A percentile compares a stretch with the other conserved stretches of the same genome.
Evolutionary conservation across 2,329 filamentous ascomycete genomes (phyloP).

Genomic region (Dothideomycetes sp.): DNA sequence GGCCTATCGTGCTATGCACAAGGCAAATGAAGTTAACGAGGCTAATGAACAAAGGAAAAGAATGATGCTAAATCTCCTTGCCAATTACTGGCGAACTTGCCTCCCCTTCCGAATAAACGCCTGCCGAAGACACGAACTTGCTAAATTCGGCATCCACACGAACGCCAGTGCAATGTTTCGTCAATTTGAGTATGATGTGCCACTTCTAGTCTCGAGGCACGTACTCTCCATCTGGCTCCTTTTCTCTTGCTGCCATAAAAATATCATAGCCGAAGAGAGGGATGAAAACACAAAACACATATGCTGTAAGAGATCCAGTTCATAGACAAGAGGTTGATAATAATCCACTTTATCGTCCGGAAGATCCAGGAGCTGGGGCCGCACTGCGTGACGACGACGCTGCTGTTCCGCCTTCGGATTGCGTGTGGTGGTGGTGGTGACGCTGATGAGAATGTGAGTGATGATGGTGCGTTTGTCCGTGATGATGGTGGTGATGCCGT

Average conservation of each 20-base stretch:
- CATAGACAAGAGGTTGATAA: constrained; percentile 10
- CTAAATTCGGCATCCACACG: no score
- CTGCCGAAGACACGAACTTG: no score
- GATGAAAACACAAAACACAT: constrained; percentile 2
- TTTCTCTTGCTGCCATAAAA: constrained; percentile 5
- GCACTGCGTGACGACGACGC: background rate
- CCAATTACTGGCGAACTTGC: background rate
- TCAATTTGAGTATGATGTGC: no score
- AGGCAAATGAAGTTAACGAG: no score
- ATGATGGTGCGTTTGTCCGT: constrained; percentile 7
- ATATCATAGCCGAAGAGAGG: constrained; percentile 10
- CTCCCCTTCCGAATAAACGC: no score
- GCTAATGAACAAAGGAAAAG: background rate
- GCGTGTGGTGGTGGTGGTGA: constrained; percentile 1
- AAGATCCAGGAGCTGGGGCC: constrained; percentile 1
- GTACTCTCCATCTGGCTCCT: constrained; percentile 4
- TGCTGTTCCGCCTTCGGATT: constrained; percentile 4
- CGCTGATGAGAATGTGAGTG: constrained; percentile 11
- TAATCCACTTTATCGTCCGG: no score
- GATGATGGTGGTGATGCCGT: constrained; percentile 15
- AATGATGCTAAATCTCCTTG: background rate
- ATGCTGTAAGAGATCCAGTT: constrained; percentile 9
- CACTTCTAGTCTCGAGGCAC: no score
- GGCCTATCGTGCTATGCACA: no score
- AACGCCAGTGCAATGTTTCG: constrained; percentile 13